Conservation (phyloP, 2,329 filamentous ascomycete species). For the Hypoxylon sp. region DNA sequence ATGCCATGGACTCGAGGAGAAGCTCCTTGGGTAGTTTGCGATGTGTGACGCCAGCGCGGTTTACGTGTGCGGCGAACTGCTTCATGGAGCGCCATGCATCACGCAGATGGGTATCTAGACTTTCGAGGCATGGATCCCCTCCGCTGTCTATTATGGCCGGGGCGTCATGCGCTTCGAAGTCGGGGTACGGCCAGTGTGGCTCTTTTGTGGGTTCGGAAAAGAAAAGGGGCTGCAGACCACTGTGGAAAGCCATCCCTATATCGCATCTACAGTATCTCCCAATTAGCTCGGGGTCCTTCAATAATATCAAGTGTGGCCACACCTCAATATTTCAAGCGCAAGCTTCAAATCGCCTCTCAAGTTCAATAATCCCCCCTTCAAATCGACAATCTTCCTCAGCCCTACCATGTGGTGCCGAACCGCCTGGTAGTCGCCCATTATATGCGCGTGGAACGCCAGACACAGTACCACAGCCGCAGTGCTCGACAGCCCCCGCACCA, state of each 20-base stretch:
- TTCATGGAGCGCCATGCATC: slow-evolving; percentile 37
- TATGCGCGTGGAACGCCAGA: slow-evolving; percentile 45
- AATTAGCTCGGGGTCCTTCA: too few species aligned
- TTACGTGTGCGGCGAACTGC: slow-evolving; percentile 41
- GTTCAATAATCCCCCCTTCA: slow-evolving; percentile 48
- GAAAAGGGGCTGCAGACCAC: slow-evolving; percentile 31
- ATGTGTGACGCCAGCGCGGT: slow-evolving; percentile 36
- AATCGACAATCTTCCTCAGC: slow-evolving; percentile 48
- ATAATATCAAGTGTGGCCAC: too few species aligned
- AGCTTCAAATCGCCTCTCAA: slow-evolving; percentile 48
- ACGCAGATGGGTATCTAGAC: slow-evolving; percentile 32
- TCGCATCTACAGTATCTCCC: slow-evolving; percentile 23
- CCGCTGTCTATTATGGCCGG: neutral
- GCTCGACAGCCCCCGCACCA: slow-evolving; percentile 41
- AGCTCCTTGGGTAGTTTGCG: slow-evolving; percentile 26
- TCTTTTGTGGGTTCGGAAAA: slow-evolving; percentile 15
- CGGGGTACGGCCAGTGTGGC: slow-evolving; percentile 24
- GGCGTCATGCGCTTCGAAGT: too few species aligned
- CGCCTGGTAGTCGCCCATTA: slow-evolving; percentile 41
- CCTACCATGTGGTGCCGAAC: slow-evolving; percentile 49
- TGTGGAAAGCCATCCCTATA: slow-evolving; percentile 29
- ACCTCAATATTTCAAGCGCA: slow-evolving; percentile 45
- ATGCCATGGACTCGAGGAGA: slow-evolving; percentile 46
- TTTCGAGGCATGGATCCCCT: too few species aligned
- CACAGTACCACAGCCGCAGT: slow-evolving; percentile 47